A percentile compares a stretch with the other conserved stretches of the same genome.
Evolutionary conservation across 2,329 filamentous ascomycete genomes (phyloP).

Genomic region (Trichoderma sp.): DNA sequence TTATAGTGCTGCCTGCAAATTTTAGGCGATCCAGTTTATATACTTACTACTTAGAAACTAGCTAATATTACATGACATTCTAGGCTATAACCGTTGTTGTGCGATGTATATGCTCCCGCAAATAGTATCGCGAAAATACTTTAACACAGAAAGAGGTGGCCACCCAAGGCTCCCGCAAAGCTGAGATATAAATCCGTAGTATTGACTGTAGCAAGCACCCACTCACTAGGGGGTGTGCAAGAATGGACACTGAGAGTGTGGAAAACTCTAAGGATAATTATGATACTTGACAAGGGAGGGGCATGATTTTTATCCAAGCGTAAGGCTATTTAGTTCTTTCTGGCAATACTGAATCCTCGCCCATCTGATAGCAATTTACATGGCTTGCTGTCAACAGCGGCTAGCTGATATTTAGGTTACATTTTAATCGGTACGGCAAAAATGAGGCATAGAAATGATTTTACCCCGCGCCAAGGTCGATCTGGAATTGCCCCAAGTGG

Average conservation of each 20-base stretch:
- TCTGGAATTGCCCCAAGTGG: not conserved
- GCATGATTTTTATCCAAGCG: not conserved
- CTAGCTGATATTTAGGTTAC: not conserved
- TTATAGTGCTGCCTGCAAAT: not conserved
- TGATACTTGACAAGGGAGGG: not conserved
- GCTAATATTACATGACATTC: not conserved
- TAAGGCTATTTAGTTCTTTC: not conserved
- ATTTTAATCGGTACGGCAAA: not conserved
- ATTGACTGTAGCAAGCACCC: not conserved
- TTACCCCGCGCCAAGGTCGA: not conserved
- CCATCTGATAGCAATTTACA: not conserved
- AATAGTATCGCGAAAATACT: not conserved
- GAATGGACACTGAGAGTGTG: not conserved
- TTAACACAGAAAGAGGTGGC: not conserved
- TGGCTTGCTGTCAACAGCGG: not conserved
- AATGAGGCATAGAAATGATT: not conserved
- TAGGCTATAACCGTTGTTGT: not conserved
- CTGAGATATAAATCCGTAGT: too few relatives aligned
- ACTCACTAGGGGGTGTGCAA: not conserved
- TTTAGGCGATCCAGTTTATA: not conserved
- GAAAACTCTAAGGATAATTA: not conserved
- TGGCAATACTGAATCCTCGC: not conserved
- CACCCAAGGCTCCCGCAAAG: not conserved
- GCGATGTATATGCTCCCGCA: not conserved
- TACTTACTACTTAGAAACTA: not conserved